Evolutionary conservation across 371 early-diverging fungal genomes (phyloP), one percentile per base, ranked within the genome.

Genomic region (Umbelopsis sp.): DNA sequence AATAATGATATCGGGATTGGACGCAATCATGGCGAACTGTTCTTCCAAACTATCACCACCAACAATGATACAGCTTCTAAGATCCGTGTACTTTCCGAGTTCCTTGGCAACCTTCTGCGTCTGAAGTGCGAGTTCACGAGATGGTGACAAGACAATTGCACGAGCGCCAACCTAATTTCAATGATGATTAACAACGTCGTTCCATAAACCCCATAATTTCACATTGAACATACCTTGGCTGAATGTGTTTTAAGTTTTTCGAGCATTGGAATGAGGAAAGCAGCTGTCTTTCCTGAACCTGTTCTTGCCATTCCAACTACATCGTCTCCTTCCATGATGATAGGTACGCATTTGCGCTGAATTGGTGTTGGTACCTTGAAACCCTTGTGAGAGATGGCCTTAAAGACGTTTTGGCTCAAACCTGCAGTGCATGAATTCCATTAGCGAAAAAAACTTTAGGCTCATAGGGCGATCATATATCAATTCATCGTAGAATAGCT

Each of bases 361-460:
- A 99, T 98, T 0, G 99, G 99, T 22, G 99, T 99, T 25, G 99
- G 99, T 14, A 96, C 90, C 72, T 96, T 95, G 83, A 93, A 98
- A 10, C 98, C 98, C 76, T 95, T 95, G 68, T 93, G 86, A 37
- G 91, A 75, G 72, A 97, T 87, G 18, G 96, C 95, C 63, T 93
- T 93, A 81, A 92, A 94, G n/a, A 94, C 74, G 16, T 86, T 85
- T 66, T 86, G 85, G 50, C 90, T 90, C 65, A 95, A 77, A 64
- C 94, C 92, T 89, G 48, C 14, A 48, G 48, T 6, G 16, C 16
- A 48, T 6, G 41, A 70, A 53, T 22, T 7, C 12, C 29, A 66
- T 25, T 52, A 48, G 29, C 29, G 29, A 29, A 4, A 29, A 29
- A 22, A 22, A 22, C 0, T 22, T 22, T 22, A 22, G 22, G 22